phyloP scores from a whole-genome alignment of 2,329 filamentous ascomycete genomes.

The Elsinoe ampelina region DNA sequence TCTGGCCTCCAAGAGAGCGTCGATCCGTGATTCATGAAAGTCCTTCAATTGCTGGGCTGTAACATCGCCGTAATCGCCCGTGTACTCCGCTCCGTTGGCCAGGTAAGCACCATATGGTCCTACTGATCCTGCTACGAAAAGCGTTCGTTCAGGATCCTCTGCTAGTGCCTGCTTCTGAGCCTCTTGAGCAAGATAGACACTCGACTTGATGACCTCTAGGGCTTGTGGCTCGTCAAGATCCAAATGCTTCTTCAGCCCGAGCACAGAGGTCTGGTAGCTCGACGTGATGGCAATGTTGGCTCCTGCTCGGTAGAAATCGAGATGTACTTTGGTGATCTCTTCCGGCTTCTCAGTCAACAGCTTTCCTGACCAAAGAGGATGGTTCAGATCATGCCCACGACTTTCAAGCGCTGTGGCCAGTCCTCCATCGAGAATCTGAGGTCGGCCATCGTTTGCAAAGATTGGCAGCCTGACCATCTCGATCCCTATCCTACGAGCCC shows the following conservation, averaged over 20 bases:
- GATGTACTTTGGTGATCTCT: constrained; percentile 35
- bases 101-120: constrained; percentile 42
- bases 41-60: constrained; percentile 26
- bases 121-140: constrained; percentile 37
- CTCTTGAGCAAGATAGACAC: constrained; percentile 33
- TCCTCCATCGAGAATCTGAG: constrained; percentile 37
- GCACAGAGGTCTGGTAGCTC: constrained; percentile 39
- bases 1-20: constrained; percentile 31
- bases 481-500: too few relatives aligned
- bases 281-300: constrained; percentile 41
- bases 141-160: constrained; percentile 13
- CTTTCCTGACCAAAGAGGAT: constrained; percentile 38
- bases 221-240: constrained; percentile 26
- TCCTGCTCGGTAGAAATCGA: constrained; percentile 36
- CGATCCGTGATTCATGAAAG: constrained; percentile 37
- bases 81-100: constrained; percentile 39
- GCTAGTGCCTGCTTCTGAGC: constrained; percentile 29
- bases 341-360: constrained; percentile 32
- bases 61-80: constrained; percentile 32
- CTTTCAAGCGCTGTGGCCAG: constrained; percentile 40
- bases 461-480: background rate
- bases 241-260: constrained; percentile 33
- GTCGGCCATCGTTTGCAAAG: background rate
- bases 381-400: constrained; percentile 35
- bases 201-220: constrained; percentile 30